Base-by-base conservation (phyloP, 345 rosid species). In the Salix viminalis region DNA sequence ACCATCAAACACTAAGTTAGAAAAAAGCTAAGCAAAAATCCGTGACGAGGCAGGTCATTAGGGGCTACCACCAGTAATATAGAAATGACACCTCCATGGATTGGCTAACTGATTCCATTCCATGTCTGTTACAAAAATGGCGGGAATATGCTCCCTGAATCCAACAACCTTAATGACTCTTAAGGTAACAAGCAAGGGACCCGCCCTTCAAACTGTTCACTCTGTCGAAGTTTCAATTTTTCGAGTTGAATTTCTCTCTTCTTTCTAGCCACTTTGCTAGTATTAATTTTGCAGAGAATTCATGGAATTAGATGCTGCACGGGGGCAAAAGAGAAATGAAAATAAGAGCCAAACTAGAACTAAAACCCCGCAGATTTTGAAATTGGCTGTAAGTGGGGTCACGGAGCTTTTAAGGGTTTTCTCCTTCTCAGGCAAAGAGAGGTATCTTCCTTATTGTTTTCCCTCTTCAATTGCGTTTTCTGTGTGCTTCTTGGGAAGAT, bases 361-460 rank as follows among this genome's bases (percentile, higher is more conserved):
- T 37, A 76, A 69, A 76, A 81, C 91, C 3, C 91, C 97, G 34
- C 85, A 62, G 71, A 39, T 87, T 65, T 78, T 90, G 73, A 88
- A 86, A 54, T 75, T 89, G 73, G 91, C 89, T 1, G 97, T 94
- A n/a, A 82, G 87, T 41, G 97, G 98, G 79, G 83, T 85, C 77
- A 88, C 97, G 3, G 97, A 94, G 86, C 77, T 92, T 24, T 86
- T 92, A 37, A 84, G 97, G 74, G 71, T 87, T 7, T 74, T 94
- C 79, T 87, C 95, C 26, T 84, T 83, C 39, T 26, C 71, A 16
- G 70, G 44, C 67, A 76, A 46, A 62, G 80, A 77, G 78, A 80
- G 88, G 92, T 85, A 19, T 26, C 6, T 30, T 24, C 8, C 37
- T 13, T 48, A 21, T 13, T 46, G 1, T 52, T 11, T 6, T 36